Percentiles rank a stretch among this genome's conserved stretches.
These are phyloP conservation scores for Penstemon newberryi DNA, from an alignment of 257 asterid species.

Conservation along the genomic window DNA sequence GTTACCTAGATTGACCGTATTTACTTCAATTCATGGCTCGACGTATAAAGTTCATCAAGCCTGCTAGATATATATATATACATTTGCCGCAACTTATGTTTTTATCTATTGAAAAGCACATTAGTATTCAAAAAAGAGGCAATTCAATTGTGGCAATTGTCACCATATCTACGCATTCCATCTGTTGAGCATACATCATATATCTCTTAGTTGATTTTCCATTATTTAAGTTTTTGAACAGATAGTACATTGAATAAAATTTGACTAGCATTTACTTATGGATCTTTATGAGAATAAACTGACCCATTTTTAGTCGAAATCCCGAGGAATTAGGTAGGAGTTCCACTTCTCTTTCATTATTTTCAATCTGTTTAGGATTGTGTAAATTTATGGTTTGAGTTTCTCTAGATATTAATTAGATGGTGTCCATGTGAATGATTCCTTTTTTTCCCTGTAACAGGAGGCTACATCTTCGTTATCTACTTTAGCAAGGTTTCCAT, in stretches of 20 bases:
- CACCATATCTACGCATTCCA: too few species aligned
- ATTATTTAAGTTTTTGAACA: not conserved
- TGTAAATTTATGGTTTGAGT: not conserved
- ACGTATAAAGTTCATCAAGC: too few species aligned
- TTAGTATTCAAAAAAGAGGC: too few species aligned
- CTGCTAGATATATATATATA: too few species aligned
- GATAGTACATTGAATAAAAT: not conserved
- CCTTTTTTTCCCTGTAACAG: conserved; percentile 34
- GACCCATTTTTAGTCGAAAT: too few species aligned
- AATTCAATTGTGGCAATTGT: too few species aligned
- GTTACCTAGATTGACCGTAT: too few species aligned
- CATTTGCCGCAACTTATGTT: not conserved
- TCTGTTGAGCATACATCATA: too few species aligned
- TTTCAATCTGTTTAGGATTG: conserved; percentile 10
- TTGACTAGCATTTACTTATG: not conserved
- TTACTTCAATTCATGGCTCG: too few species aligned
- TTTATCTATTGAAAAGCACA: not conserved
- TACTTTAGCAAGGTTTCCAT: conserved; percentile 64
- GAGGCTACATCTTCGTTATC: conserved; percentile 66
- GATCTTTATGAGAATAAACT: conserved; percentile 3
- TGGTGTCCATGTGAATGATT: not conserved
- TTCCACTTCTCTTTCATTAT: not conserved
- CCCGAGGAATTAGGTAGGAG: not conserved
- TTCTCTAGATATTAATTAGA: conserved; percentile 14
- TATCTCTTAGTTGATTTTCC: too few species aligned